Evolutionary conservation across 139 green algal species (phyloP).

Genomic region (Spirogloea muscicola): DNA sequence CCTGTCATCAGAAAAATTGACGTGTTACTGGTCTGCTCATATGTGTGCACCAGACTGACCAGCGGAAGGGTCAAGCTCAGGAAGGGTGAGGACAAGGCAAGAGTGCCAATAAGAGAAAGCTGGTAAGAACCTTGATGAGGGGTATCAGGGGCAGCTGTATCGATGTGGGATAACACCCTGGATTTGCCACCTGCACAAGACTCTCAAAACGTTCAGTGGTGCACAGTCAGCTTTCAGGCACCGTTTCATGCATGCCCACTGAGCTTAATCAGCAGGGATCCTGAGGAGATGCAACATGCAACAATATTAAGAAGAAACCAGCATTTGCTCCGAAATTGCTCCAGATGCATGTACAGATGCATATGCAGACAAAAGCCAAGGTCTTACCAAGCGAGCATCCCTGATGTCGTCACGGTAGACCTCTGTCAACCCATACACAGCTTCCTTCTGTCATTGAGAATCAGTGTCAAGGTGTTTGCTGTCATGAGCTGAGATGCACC

Average conservation of each 20-base stretch:
- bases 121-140: slow-evolving; percentile 58
- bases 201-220: too few relatives aligned
- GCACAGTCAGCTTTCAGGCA: too few relatives aligned
- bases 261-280: too few relatives aligned
- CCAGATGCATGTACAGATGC: too few relatives aligned
- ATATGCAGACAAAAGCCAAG: too few relatives aligned
- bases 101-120: neutral
- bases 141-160: slow-evolving; percentile 79
- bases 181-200: slow-evolving; percentile 89
- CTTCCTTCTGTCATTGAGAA: slow-evolving; percentile 93
- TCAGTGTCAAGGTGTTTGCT: too few relatives aligned
- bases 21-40: neutral
- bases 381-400: slow-evolving; percentile 66
- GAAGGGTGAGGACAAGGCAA: neutral
- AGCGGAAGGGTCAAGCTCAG: neutral
- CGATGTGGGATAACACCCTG: slow-evolving; percentile 92
- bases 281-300: too few relatives aligned
- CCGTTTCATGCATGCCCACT: too few relatives aligned
- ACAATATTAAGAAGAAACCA: too few relatives aligned
- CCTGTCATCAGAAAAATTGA: neutral
- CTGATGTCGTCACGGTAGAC: slow-evolving; percentile 73
- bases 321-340: too few relatives aligned
- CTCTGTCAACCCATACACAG: slow-evolving; percentile 96
- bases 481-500: too few relatives aligned
- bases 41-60: neutral